Evolutionary conservation across 31 red algal genomes (phyloP).

Genomic region (Pterothamnion heteromorphum): DNA sequence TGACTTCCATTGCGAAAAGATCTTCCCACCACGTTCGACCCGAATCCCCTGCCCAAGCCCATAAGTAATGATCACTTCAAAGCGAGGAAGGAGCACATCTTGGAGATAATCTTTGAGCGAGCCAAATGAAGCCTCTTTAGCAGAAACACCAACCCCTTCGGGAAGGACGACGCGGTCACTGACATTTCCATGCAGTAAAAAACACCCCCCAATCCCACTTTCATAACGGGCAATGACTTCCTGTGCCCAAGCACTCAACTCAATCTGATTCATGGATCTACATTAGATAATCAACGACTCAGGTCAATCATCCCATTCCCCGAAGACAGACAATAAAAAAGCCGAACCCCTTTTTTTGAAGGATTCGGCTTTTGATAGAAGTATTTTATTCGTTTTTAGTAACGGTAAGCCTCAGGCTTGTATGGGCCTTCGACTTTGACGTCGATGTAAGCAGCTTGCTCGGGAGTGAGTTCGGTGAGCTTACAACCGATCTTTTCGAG

Average conservation of each 20-base stretch:
- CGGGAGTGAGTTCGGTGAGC: slow-evolving; percentile 71
- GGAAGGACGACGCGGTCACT: not conserved
- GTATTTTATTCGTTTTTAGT: too few species aligned
- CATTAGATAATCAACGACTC: too few species aligned
- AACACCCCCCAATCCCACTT: not conserved
- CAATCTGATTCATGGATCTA: not conserved
- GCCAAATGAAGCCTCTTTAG: too few species aligned
- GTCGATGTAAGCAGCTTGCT: slow-evolving; percentile 90
- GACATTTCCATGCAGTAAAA: not conserved
- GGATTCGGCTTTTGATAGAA: too few species aligned
- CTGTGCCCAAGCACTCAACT: not conserved
- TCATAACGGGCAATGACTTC: not conserved
- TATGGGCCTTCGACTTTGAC: slow-evolving; percentile 63
- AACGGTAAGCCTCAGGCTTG: slow-evolving; percentile 94
- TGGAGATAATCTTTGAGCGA: not conserved
- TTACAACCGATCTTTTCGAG: slow-evolving; percentile 82
- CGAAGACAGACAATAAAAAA: too few species aligned
- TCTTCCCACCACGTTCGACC: not conserved
- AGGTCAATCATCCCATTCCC: too few species aligned
- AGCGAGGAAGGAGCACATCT: not conserved
- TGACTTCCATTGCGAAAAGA: not conserved
- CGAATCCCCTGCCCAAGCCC: not conserved
- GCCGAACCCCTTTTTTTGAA: too few species aligned
- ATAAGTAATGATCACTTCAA: not conserved
- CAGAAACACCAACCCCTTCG: not conserved